Evolutionary conservation across 768 basidiomycete genomes (phyloP).

Genomic region (Suillus decipiens): DNA sequence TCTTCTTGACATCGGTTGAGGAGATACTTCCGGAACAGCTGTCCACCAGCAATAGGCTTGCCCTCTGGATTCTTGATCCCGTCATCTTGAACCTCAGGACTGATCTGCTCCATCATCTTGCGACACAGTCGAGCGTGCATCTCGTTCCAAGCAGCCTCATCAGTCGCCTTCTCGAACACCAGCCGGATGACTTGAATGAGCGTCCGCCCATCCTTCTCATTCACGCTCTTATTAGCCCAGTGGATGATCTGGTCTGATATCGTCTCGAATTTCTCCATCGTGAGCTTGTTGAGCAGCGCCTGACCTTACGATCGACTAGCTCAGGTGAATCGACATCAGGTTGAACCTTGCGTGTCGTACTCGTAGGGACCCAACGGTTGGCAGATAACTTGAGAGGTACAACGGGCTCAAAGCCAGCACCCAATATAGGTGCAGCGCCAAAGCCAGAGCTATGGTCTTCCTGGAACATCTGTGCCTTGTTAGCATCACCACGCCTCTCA

Average conservation of each 20-base stretch:
- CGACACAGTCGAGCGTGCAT: conserved; percentile 97
- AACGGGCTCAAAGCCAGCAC: conserved; percentile 58
- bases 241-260: conserved; percentile 94
- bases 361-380: conserved; percentile 76
- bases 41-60: conserved; percentile 89
- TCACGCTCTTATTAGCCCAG: conserved; percentile 93
- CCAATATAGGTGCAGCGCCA: conserved; percentile 32
- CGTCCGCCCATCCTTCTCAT: conserved; percentile 91
- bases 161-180: conserved; percentile 96
- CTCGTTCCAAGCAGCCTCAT: conserved; percentile 93
- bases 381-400: conserved; percentile 76
- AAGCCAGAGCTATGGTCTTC: conserved; percentile 41
- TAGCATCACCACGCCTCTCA: conserved; percentile 65
- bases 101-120: conserved; percentile 95
- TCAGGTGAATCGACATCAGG: conserved; percentile 73
- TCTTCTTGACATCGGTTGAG: conserved; percentile 97
- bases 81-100: conserved; percentile 84
- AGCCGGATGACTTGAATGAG: conserved; percentile 95
- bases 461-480: conserved; percentile 40
- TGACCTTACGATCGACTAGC: conserved; percentile 91
- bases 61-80: conserved; percentile 80
- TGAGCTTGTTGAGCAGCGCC: conserved; percentile 89
- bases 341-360: conserved; percentile 44
- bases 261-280: conserved; percentile 94
- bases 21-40: conserved; percentile 95